A percentile compares a stretch with the other conserved stretches of the same genome.
These are phyloP conservation scores for Ophiostoma ulmi DNA, from an alignment of 2,329 filamentous ascomycete genomes.

Conservation along the genomic window DNA sequence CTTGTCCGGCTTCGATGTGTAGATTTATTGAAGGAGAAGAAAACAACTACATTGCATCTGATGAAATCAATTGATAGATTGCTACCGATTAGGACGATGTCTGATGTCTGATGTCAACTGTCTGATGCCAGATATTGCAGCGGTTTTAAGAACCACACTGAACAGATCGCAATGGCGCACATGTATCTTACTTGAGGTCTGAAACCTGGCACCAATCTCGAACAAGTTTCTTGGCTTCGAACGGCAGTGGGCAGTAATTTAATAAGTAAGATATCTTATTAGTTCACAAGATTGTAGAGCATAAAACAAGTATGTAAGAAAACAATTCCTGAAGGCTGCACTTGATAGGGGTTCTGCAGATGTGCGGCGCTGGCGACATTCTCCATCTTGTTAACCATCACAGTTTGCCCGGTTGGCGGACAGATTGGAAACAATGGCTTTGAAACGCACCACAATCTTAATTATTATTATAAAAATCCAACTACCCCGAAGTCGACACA, in stretches of 20 bases:
- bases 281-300: background rate
- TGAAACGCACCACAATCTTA: background rate
- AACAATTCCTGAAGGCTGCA: background rate
- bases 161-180: background rate
- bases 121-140: background rate
- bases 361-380: background rate
- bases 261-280: background rate
- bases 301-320: background rate
- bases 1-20: background rate
- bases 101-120: background rate
- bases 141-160: background rate
- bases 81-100: no score
- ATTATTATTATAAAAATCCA: no score
- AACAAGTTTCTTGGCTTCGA: background rate
- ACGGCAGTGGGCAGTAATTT: background rate
- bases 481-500: background rate
- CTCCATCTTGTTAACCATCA: background rate
- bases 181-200: background rate
- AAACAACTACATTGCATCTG: background rate
- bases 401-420: background rate
- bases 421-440: slow-evolving; percentile 9
- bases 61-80: no score
- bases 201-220: background rate
- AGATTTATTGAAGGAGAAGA: background rate
- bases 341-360: background rate